A percentile compares a stretch with the other conserved stretches of the same genome.
Evolutionary conservation across 2,329 filamentous ascomycete genomes (phyloP).

Genomic region (Botrytis paeoniae): DNA sequence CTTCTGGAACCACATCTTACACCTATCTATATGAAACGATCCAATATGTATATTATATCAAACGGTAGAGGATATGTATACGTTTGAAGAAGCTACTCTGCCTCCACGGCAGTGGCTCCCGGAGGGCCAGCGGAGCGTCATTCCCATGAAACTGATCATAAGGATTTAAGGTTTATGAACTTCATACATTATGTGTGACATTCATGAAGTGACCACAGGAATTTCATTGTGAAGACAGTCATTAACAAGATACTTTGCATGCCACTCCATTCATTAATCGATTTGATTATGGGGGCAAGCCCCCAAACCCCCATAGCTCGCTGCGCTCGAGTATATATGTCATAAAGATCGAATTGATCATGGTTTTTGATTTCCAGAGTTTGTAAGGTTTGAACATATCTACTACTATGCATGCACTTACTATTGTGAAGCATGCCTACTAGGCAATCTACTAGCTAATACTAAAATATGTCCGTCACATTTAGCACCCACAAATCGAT

Average conservation of each 20-base stretch:
- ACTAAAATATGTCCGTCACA: background rate
- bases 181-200: too few relatives aligned
- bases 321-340: background rate
- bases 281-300: background rate
- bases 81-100: background rate
- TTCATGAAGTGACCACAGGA: too few relatives aligned
- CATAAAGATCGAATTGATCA: background rate
- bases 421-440: background rate
- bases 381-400: too few relatives aligned
- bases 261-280: background rate
- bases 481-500: background rate
- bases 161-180: too few relatives aligned
- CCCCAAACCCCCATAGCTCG: background rate
- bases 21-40: background rate
- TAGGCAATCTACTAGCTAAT: background rate
- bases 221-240: too few relatives aligned
- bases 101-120: background rate
- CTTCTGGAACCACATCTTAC: background rate
- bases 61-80: background rate
- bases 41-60: background rate
- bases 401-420: background rate
- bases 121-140: background rate
- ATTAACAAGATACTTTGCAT: too few relatives aligned
- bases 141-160: background rate
- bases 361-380: background rate